Evolutionary conservation across 2,329 filamentous ascomycete genomes (phyloP), one percentile per base, ranked within the genome.

Genomic region (Penicillium sp.): DNA sequence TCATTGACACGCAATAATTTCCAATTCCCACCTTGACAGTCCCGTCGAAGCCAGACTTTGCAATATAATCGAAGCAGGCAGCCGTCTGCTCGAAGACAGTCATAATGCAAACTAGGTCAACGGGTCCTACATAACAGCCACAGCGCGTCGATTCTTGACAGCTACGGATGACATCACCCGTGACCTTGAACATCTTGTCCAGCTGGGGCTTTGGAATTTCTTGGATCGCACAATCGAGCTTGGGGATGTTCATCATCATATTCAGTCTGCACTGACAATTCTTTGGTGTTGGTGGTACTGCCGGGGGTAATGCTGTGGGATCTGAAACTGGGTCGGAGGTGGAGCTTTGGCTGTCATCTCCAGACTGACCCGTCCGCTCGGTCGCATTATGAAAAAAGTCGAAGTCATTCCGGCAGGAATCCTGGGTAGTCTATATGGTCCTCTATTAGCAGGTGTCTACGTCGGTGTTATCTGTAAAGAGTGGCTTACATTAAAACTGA

Each of bases 401-500:
- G 25, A 25, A 25, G 25, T 25, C 25, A 25, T 25, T 25, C 25
- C 25, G 25, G 25, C 25, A 25, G 25, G 23, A 3, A 47, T 26
- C 26, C 44, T 10, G 44, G 23, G 44, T 4, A 16, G 2, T 35
- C 19, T 50, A 29, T 29, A 25, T 3, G n/a, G 45, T 4, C 23
- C 6, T 21, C 7, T 29, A 48, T 31, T 14, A 9, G 44, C 23
- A 27, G 44, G 26, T 10, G 14, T 47, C 39, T 43, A 13, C 21
- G 13, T 47, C 27, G 44, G 14, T 27, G 21, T 29, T 47, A 19
- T 27, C 21, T 47, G 43, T 26, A 43, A 46, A 27, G 42, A 26
- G 35, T 35, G 33, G 21, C 53, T 49, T 33, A 54, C 53, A 50
- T 43, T 25, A 2, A 74, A 1, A 65, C 68, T 4, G 76, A 76